phyloP scores from a whole-genome alignment of 805 yeast genomes.

The Trichomonascus vanleenenianus region DNA sequence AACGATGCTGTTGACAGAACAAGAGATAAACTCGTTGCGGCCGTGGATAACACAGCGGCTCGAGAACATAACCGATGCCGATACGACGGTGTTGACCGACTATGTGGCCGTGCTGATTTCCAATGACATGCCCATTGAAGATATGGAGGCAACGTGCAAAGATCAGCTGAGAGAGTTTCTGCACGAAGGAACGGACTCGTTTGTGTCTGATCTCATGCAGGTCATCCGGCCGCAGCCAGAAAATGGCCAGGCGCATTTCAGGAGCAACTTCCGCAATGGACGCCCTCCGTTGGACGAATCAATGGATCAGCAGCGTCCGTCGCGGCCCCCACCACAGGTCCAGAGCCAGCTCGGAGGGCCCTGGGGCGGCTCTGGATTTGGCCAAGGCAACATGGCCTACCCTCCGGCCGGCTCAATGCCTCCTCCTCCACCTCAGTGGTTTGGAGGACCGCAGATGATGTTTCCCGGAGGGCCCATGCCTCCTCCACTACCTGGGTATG shows the following conservation, averaged over 20 bases:
- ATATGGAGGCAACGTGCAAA: slow-evolving; percentile 27
- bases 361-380: too few relatives aligned
- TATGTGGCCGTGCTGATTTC: slow-evolving; percentile 37
- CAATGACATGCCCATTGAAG: slow-evolving; percentile 30
- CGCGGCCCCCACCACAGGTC: not conserved
- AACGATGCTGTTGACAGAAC: too few relatives aligned
- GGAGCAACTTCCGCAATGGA: slow-evolving; percentile 19
- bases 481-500: not conserved
- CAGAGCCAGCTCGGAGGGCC: too few relatives aligned
- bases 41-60: slow-evolving; percentile 20
- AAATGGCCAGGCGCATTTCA: slow-evolving; percentile 24
- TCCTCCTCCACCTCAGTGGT: not conserved
- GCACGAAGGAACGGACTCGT: slow-evolving; percentile 25
- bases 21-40: slow-evolving; percentile 6
- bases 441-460: not conserved
- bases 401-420: not conserved
- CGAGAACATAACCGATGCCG: slow-evolving; percentile 30
- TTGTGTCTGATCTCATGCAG: slow-evolving; percentile 30
- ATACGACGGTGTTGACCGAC: slow-evolving; percentile 36
- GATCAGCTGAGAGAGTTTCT: slow-evolving; percentile 36
- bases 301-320: not conserved
- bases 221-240: slow-evolving; percentile 15
- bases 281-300: slow-evolving; percentile 2
- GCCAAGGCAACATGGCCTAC: not conserved
- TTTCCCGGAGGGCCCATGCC: not conserved